These are phyloP conservation scores for Chloromonas sp. DNA, from an alignment of 163 green algal genomes.

Conservation along the genomic window DNA sequence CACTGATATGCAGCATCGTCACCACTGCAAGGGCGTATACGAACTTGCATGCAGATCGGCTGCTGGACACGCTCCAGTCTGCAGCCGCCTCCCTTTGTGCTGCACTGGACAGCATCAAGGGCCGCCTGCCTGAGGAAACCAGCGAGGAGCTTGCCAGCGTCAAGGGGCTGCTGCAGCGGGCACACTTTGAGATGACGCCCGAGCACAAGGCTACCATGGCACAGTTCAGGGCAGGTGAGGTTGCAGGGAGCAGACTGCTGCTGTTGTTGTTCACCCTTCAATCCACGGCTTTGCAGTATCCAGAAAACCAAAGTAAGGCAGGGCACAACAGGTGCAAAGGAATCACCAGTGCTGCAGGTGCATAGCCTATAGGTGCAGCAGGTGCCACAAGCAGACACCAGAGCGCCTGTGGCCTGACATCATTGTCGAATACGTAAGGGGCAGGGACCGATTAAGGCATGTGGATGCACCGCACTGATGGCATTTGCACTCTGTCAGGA, in stretches of 20 bases:
- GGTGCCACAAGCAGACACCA: too few species aligned
- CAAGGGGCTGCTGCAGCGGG: neutral
- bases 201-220: neutral
- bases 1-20: too few species aligned
- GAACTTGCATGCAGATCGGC: neutral
- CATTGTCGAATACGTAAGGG: too few species aligned
- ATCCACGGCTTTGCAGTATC: too few species aligned
- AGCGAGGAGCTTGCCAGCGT: neutral
- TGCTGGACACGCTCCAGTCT: neutral
- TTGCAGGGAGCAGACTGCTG: neutral
- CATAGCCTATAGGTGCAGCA: too few species aligned
- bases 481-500: too few species aligned
- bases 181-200: neutral
- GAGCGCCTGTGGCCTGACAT: too few species aligned
- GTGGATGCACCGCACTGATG: neutral
- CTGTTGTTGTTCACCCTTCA: neutral
- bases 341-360: too few species aligned
- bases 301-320: too few species aligned
- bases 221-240: neutral
- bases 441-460: neutral
- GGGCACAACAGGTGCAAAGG: too few species aligned
- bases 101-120: neutral
- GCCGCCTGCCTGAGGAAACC: neutral
- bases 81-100: neutral
- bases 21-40: too few species aligned